Conservation (phyloP, 2,329 filamentous ascomycete species). For the Colletotrichum sp. region DNA sequence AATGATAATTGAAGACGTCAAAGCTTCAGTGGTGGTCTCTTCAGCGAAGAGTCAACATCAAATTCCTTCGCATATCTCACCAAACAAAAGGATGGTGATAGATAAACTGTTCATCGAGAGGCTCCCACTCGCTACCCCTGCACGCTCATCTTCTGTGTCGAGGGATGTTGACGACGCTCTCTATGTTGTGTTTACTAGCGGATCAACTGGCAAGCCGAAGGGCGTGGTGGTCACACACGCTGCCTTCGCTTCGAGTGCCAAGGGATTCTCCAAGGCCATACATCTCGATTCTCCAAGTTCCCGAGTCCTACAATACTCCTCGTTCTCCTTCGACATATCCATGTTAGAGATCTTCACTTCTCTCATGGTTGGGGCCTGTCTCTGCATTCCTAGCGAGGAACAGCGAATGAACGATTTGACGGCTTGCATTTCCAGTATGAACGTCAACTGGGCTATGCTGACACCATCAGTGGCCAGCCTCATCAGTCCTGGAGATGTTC, state of each 20-base stretch:
- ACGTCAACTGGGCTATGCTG: slow-evolving; percentile 11
- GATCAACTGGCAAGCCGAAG: slow-evolving; percentile 14
- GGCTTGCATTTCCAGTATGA: not conserved
- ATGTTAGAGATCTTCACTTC: slow-evolving; percentile 40
- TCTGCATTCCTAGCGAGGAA: slow-evolving; percentile 41
- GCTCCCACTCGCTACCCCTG: not conserved
- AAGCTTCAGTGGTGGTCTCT: not conserved
- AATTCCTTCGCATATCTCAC: not conserved
- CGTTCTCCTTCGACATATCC: slow-evolving; percentile 47
- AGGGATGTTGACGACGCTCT: not conserved
- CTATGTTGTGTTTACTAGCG: slow-evolving; percentile 5
- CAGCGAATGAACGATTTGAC: slow-evolving; percentile 35
- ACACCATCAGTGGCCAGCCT: slow-evolving; percentile 18
- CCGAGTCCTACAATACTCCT: slow-evolving; percentile 41
- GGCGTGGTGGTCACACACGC: slow-evolving; percentile 6
- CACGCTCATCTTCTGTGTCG: not conserved
- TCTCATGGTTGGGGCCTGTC: slow-evolving; percentile 37
- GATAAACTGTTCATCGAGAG: not conserved
- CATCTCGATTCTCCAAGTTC: not conserved
- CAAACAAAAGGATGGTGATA: not conserved
- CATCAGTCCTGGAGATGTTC: slow-evolving; percentile 2
- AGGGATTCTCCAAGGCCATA: not conserved
- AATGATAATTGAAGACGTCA: not conserved
- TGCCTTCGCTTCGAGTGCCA: not conserved
- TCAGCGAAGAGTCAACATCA: not conserved